These are phyloP conservation scores for Citrullus colocynthis DNA, from an alignment of 306 rosid species.

Conservation along the genomic window DNA sequence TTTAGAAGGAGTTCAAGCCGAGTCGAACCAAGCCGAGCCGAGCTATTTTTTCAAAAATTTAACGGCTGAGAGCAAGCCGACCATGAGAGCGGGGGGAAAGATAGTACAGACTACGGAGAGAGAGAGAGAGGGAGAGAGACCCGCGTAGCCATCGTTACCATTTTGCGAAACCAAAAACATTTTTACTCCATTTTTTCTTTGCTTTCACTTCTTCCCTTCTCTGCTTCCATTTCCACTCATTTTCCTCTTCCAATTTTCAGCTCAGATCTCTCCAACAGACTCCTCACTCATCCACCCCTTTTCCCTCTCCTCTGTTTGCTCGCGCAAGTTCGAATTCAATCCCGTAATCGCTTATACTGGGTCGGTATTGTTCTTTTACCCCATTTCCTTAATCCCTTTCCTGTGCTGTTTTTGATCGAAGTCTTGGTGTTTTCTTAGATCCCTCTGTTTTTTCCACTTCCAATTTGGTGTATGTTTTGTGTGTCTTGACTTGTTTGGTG, in stretches of 20 bases:
- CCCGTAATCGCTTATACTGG: neutral
- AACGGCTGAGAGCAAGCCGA: neutral
- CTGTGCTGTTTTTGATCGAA: neutral
- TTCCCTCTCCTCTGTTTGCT: neutral
- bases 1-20: neutral
- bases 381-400: neutral
- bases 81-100: neutral
- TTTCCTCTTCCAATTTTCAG: neutral
- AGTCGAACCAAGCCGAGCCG: neutral
- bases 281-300: neutral
- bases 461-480: neutral
- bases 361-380: neutral
- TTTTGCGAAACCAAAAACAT: neutral
- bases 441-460: neutral
- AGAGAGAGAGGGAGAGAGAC: neutral
- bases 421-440: neutral
- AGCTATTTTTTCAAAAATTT: neutral
- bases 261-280: neutral
- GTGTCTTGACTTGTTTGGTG: neutral
- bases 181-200: neutral
- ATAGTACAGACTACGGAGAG: neutral
- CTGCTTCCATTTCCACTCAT: neutral
- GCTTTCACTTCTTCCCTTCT: constrained; percentile 6
- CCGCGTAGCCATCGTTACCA: neutral
- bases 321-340: neutral